A percentile compares a stretch with the other conserved stretches of the same genome.
Evolutionary conservation across 306 rosid genomes (phyloP).

Genomic region (Rubus parviflorus): DNA sequence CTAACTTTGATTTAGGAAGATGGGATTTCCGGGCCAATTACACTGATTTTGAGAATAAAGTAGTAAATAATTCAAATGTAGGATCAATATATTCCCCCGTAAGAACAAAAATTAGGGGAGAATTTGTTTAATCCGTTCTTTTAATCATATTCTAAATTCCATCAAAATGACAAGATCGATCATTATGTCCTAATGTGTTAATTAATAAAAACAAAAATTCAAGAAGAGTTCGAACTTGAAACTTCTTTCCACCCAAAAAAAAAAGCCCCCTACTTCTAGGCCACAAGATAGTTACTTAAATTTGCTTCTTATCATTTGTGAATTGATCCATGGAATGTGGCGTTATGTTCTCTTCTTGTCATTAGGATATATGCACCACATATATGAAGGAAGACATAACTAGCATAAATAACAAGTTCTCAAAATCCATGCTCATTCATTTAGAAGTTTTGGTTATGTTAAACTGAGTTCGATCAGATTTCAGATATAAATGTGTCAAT

Average conservation of each 20-base stretch:
- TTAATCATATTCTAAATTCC: conserved; percentile 15
- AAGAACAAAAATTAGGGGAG: conserved; percentile 19
- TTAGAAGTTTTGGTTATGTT: not conserved
- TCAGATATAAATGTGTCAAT: not conserved
- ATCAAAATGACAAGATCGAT: conserved; percentile 17
- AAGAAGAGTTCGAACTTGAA: not conserved
- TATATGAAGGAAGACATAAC: not conserved
- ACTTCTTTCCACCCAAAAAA: not conserved
- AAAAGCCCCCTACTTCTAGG: no score
- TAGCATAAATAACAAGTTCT: not conserved
- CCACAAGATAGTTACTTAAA: no score
- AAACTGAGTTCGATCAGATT: not conserved
- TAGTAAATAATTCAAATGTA: conserved; percentile 48
- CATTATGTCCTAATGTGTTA: conserved; percentile 3
- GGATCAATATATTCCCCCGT: conserved; percentile 53
- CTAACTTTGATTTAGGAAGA: conserved; percentile 40
- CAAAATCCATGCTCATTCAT: not conserved
- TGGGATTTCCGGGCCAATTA: conserved; percentile 29
- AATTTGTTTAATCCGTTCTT: conserved; percentile 17
- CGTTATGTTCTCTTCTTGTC: no score
- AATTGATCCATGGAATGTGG: not conserved
- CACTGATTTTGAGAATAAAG: conserved; percentile 51
- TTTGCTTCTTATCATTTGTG: not conserved
- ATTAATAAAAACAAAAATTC: no score
- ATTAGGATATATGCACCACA: no score